Evolutionary conservation across 352 stramenopile species (phyloP).

Genomic region (Phytophthora sp.): DNA sequence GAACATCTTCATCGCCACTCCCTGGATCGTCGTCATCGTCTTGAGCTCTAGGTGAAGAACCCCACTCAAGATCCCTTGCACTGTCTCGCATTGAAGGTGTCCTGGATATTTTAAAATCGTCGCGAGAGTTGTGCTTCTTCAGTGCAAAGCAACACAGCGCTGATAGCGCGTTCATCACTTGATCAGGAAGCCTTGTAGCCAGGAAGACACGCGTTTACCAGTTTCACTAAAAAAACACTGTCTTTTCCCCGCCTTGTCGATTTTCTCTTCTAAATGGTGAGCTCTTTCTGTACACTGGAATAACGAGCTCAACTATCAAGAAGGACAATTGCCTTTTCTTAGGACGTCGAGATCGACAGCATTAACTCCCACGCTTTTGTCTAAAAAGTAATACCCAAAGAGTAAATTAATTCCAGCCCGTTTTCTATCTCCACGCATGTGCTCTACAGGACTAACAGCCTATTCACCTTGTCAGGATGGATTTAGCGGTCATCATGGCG

Average conservation of each 20-base stretch:
- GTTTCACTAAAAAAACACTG: conserved; percentile 7
- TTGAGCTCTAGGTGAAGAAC: neutral
- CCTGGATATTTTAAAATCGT: conserved; percentile 28
- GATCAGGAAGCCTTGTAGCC: conserved; percentile 12
- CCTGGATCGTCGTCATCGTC: conserved; percentile 24
- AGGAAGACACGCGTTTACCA: conserved; percentile 7
- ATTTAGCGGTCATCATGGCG: too few relatives aligned
- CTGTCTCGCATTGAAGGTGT: conserved; percentile 14
- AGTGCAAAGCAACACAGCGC: conserved; percentile 19
- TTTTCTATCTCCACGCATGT: too few relatives aligned
- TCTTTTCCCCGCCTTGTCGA: neutral
- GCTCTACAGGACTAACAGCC: too few relatives aligned
- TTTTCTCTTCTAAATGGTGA: neutral
- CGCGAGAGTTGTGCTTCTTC: conserved; percentile 10
- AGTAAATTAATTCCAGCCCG: too few relatives aligned
- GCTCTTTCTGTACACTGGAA: too few relatives aligned
- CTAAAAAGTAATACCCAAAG: too few relatives aligned
- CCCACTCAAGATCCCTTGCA: conserved; percentile 10
- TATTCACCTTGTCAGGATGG: too few relatives aligned
- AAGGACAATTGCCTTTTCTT: too few relatives aligned
- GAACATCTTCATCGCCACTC: conserved; percentile 40
- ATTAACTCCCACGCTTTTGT: too few relatives aligned
- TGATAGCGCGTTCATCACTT: conserved; percentile 13
- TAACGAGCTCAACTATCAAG: too few relatives aligned
- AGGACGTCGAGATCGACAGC: too few relatives aligned